phyloP scores from a whole-genome alignment of 768 basidiomycete species.

The Boletus subcaerulescens region DNA sequence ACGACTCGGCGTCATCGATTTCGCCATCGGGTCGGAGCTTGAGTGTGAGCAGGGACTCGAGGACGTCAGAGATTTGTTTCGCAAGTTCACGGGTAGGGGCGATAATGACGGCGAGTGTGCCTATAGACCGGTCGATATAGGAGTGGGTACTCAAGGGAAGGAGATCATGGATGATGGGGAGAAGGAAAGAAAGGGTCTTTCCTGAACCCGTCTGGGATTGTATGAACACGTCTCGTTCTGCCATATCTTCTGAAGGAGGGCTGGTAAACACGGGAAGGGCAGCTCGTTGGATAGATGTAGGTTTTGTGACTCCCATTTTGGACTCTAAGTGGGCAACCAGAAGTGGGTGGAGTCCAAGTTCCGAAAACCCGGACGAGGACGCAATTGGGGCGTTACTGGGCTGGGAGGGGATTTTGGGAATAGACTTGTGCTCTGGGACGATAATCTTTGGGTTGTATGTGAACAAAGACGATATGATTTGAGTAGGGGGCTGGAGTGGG shows the following conservation, averaged over 20 bases:
- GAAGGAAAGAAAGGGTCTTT: slow-evolving; percentile 89
- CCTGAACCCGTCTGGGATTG: slow-evolving; percentile 98
- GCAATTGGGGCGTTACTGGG: slow-evolving; percentile 84
- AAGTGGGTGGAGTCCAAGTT: slow-evolving; percentile 80
- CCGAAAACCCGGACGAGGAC: slow-evolving; percentile 74
- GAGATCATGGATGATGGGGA: slow-evolving; percentile 94
- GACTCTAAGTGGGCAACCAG: slow-evolving; percentile 70
- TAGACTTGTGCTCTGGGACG: slow-evolving; percentile 30
- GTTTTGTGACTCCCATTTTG: slow-evolving; percentile 81
- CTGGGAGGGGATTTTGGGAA: slow-evolving; percentile 29
- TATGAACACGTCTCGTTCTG: slow-evolving; percentile 77
- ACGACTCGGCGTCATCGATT: slow-evolving; percentile 43
- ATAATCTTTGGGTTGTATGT: slow-evolving; percentile 75
- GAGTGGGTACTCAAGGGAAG: slow-evolving; percentile 86
- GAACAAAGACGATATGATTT: slow-evolving; percentile 88
- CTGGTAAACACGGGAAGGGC: slow-evolving; percentile 61
- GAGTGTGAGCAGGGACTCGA: slow-evolving; percentile 76
- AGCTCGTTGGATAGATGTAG: slow-evolving; percentile 87
- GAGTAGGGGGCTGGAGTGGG: slow-evolving; percentile 37
- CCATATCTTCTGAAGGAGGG: slow-evolving; percentile 34
- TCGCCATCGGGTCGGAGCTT: slow-evolving; percentile 62
- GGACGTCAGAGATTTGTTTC: slow-evolving; percentile 95
- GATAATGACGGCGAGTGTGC: slow-evolving; percentile 91
- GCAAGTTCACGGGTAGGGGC: slow-evolving; percentile 95
- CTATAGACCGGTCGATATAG: slow-evolving; percentile 92